Conservation (phyloP, 352 stramenopile genomes). For the Poterioochromonas sp. region DNA sequence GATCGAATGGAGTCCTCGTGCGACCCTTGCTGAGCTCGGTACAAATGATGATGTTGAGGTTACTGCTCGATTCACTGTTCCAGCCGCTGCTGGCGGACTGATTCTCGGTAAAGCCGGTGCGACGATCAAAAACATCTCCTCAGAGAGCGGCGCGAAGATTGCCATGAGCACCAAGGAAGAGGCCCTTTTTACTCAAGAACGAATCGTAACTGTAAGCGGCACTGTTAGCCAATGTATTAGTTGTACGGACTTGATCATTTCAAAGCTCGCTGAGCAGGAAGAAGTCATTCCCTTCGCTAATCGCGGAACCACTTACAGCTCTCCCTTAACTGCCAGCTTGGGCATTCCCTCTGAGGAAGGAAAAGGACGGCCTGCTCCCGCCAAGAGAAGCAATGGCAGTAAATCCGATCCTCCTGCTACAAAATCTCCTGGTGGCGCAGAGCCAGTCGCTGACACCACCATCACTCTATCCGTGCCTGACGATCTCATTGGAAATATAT, state of each 20-base stretch:
- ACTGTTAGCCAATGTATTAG: not conserved
- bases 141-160: not conserved
- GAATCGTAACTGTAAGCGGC: not conserved
- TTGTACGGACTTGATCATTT: not conserved
- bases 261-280: not conserved
- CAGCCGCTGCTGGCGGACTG: not conserved
- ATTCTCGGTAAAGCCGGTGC: slow-evolving; percentile 1
- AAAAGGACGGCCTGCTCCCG: not conserved
- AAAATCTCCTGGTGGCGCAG: not conserved
- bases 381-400: not conserved
- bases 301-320: not conserved
- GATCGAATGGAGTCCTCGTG: not conserved
- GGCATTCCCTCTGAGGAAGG: not conserved
- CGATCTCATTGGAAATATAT: not conserved
- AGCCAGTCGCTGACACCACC: not conserved
- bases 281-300: slow-evolving; percentile 7
- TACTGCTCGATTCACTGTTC: not conserved
- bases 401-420: not conserved
- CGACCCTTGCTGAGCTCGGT: not conserved
- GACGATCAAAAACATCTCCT: not conserved
- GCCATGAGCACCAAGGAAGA: slow-evolving; percentile 3
- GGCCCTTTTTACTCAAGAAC: slow-evolving; percentile 13
- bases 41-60: not conserved
- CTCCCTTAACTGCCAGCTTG: not conserved
- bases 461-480: not conserved